These are phyloP conservation scores for Suhomyces atakaporum DNA, from an alignment of 1,139 yeast species.

Conservation along the genomic window DNA sequence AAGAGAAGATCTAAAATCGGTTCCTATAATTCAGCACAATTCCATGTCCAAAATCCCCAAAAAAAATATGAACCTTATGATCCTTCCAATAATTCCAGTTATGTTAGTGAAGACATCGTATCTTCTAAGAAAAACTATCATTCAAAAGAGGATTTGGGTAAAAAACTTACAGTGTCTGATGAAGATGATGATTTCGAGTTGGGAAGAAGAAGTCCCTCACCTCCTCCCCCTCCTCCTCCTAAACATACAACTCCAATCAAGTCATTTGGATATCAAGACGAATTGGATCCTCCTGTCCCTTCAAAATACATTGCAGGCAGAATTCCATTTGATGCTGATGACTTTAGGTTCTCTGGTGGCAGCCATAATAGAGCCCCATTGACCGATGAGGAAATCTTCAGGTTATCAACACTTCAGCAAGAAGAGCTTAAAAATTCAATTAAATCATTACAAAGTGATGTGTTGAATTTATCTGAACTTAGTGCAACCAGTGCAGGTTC, in stretches of 20 bases:
- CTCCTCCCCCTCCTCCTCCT: constrained; percentile 59
- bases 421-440: constrained; percentile 46
- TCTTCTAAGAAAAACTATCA: constrained; percentile 34
- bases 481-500: constrained; percentile 93
- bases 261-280: constrained; percentile 15
- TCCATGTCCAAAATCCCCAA: constrained; percentile 4
- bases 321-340: constrained; percentile 44
- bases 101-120: constrained; percentile 38
- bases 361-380: constrained; percentile 19
- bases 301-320: constrained; percentile 13
- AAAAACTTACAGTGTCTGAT: constrained; percentile 35
- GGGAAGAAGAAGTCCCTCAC: constrained; percentile 7
- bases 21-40: neutral
- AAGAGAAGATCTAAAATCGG: constrained; percentile 16
- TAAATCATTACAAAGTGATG: constrained; percentile 50
- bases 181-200: constrained; percentile 21
- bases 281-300: constrained; percentile 7
- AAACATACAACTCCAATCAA: constrained; percentile 28
- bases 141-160: constrained; percentile 42
- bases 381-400: constrained; percentile 34
- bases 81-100: constrained; percentile 28
- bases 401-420: constrained; percentile 35
- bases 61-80: constrained; percentile 14
- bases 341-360: constrained; percentile 35
- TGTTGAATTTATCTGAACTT: constrained; percentile 58